Base-by-base conservation (phyloP, 768 basidiomycete species). In the Boletellus ananas region DNA sequence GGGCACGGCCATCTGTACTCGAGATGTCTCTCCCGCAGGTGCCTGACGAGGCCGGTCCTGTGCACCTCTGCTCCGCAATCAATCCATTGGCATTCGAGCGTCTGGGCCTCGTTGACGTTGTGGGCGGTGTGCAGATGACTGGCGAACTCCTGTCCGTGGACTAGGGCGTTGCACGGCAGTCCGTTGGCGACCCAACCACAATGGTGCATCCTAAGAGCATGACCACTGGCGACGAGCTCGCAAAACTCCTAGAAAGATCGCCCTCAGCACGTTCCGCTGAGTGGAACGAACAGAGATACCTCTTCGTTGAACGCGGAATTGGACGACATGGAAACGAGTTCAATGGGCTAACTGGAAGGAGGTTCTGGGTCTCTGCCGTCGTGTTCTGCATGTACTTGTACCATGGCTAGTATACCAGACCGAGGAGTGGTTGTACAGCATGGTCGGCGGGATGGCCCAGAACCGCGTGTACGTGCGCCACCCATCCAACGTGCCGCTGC, bases 11-110 rank as follows among this genome's bases (percentile, higher is more conserved):
- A 64, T 1, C 34, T 37, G 33, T 50, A 56, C 14, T 21, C 45
- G 7, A 68, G 55, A 35, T 66, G 67, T 6, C 1, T 54, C 13
- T 64, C 64, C 34, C 60, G 49, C 3, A 68, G 45, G 20, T 66
- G 65, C 1, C 67, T 37, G 5, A 53, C 43, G 17, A 66, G 36
- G 6, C 49, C 50, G 1, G 49, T 57, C 6, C 13, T 60, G 6
- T 7, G 56, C 3, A 65, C 40, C 8, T 2, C 17, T 0, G 60
- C 62, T 2, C 46, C 46, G 12, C 64, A 65, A 6, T 14, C 6
- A 21, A 14, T 13, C 64, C 64, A 65, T 14, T 1, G 34, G 33
- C 64, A 65, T 10, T 9, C 3, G 12, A 49, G 31, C 45, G 42
- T 54, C 13, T 41, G 34, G 2, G 34, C 13, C 6, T 41, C 50